These are phyloP conservation scores for Coniosporium apollinis DNA, from an alignment of 495 filamentous ascomycete species.

Conservation along the genomic window DNA sequence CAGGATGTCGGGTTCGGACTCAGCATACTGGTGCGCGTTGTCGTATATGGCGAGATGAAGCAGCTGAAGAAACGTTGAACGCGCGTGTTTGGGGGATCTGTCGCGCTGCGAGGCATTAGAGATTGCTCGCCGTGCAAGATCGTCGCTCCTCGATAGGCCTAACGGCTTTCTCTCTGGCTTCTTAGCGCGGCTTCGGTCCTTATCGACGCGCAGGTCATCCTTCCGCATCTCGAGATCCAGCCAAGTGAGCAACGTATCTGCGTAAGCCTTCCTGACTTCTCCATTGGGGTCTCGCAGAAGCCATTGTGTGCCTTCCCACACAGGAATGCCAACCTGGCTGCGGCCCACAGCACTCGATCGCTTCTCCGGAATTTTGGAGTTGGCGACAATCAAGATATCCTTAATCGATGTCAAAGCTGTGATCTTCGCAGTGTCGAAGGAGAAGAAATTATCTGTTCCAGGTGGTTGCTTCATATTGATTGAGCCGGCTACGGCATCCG, in stretches of 20 bases:
- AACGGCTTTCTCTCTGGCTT: conserved; percentile 19
- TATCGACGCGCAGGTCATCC: conserved; percentile 42
- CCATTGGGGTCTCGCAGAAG: conserved; percentile 61
- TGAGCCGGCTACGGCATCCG: conserved; percentile 24
- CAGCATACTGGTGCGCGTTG: conserved; percentile 52
- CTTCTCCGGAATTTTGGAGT: conserved; percentile 40
- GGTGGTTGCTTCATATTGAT: conserved; percentile 27
- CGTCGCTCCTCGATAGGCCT: conserved; percentile 22
- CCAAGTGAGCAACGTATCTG: conserved; percentile 68
- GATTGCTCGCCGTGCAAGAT: conserved; percentile 43
- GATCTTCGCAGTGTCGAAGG: conserved; percentile 53
- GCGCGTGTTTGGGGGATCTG: conserved; percentile 27
- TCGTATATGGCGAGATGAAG: conserved; percentile 80
- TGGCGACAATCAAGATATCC: conserved; percentile 62
- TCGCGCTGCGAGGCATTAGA: conserved; percentile 51
- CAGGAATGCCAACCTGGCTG: conserved; percentile 53
- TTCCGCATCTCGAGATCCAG: conserved; percentile 59
- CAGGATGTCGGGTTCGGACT: conserved; percentile 53
- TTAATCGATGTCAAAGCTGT: conserved; percentile 68
- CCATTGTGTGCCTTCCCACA: conserved; percentile 89
- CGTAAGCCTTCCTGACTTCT: conserved; percentile 65
- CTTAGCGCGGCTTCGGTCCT: conserved; percentile 31
- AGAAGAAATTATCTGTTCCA: conserved; percentile 48
- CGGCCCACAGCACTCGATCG: conserved; percentile 47
- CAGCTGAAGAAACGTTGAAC: conserved; percentile 59